A percentile compares a stretch with the other conserved stretches of the same genome.
Conservation (phyloP, 2,329 filamentous ascomycete genomes). For the Dactylonectria macrodidyma region DNA sequence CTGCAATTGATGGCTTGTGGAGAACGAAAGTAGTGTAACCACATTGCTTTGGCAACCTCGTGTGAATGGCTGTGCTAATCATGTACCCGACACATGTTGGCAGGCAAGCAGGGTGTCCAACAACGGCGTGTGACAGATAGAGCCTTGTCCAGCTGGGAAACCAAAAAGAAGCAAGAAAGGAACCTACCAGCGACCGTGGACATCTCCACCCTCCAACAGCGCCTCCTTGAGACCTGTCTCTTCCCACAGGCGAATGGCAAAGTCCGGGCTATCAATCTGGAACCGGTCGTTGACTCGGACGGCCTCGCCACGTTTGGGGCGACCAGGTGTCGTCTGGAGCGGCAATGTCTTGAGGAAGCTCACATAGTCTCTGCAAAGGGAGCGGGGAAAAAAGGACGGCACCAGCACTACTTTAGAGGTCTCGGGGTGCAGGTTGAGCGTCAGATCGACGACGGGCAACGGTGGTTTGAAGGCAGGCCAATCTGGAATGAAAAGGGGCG, state of each 20-base stretch:
- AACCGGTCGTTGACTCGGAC: slow-evolving; percentile 91
- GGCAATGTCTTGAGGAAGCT: slow-evolving; percentile 79
- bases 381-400: slow-evolving; percentile 80
- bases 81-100: not conserved
- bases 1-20: slow-evolving; percentile 19
- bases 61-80: slow-evolving; percentile 9
- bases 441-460: slow-evolving; percentile 76
- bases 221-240: slow-evolving; percentile 81
- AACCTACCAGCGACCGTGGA: slow-evolving; percentile 62
- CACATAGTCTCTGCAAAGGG: slow-evolving; percentile 83
- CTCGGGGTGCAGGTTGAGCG: slow-evolving; percentile 66
- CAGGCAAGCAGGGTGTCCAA: not conserved
- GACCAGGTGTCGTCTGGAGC: slow-evolving; percentile 82
- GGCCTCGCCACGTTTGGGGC: slow-evolving; percentile 85
- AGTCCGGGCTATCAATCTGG: slow-evolving; percentile 82
- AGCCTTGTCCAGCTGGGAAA: slow-evolving; percentile 11
- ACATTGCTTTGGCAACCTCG: slow-evolving; percentile 28
- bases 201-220: slow-evolving; percentile 58
- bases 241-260: slow-evolving; percentile 83
- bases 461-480: slow-evolving; percentile 83
- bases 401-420: slow-evolving; percentile 79
- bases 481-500: slow-evolving; percentile 55
- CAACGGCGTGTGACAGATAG: slow-evolving; percentile 10
- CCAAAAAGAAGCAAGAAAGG: not conserved
- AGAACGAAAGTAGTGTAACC: slow-evolving; percentile 16